phyloP scores from a whole-genome alignment of 1,284 basidiomycete species.

The Irpex sp. region DNA sequence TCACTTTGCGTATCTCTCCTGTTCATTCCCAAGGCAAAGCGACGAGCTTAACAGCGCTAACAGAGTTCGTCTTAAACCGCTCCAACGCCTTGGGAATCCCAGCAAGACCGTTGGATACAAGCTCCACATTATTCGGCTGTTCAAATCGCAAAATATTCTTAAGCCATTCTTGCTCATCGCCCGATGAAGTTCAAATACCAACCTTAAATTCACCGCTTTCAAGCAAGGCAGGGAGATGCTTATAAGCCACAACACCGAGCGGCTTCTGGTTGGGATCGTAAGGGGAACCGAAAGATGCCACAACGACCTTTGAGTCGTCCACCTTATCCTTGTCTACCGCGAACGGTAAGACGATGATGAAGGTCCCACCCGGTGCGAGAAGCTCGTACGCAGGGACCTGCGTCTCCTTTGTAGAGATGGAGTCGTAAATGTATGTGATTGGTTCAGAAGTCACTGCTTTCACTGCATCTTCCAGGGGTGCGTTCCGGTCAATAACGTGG shows the following conservation, averaged over 20 bases:
- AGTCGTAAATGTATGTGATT: slow-evolving; percentile 9
- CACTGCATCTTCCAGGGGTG: background rate
- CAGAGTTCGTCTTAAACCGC: slow-evolving; percentile 22
- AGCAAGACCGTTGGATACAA: slow-evolving; percentile 42
- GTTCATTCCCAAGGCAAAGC: no score
- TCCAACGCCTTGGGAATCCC: slow-evolving; percentile 42
- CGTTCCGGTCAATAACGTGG: slow-evolving; percentile 32
- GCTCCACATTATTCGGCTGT: slow-evolving; percentile 29
- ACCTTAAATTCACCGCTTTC: slow-evolving; percentile 4
- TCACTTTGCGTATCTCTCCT: no score
- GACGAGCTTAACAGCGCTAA: no score
- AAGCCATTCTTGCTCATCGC: background rate
- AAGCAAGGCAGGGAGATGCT: slow-evolving; percentile 3
- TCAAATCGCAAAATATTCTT: background rate
- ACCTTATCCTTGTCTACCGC: background rate
- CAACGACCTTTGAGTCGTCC: background rate
- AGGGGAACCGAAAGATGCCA: background rate
- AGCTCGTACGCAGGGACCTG: slow-evolving; percentile 10
- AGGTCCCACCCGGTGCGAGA: slow-evolving; percentile 9
- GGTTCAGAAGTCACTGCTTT: slow-evolving; percentile 10
- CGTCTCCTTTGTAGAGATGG: slow-evolving; percentile 7
- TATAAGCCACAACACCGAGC: slow-evolving; percentile 3
- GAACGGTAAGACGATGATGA: slow-evolving; percentile 3
- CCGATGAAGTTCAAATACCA: background rate
- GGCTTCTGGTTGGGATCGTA: background rate